A percentile compares a stretch with the other conserved stretches of the same genome.
Evolutionary conservation across 257 asterid genomes (phyloP).

Genomic region (Penstemon barbatus): DNA sequence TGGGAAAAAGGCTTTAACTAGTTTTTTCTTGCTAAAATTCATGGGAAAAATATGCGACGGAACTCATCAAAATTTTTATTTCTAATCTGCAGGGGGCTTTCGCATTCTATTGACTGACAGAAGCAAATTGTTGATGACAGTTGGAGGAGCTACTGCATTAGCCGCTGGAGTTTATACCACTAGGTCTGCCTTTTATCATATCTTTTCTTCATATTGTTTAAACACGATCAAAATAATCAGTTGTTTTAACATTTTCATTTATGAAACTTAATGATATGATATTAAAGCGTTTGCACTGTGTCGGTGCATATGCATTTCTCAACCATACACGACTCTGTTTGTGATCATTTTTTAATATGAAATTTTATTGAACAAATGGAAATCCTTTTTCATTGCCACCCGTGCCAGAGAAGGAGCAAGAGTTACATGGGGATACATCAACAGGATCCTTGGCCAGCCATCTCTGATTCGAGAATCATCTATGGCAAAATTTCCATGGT

Average conservation of each 20-base stretch:
- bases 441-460: conserved; percentile 97
- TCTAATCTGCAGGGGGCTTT: conserved; percentile 66
- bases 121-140: conserved; percentile 79
- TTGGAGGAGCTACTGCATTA: conserved; percentile 97
- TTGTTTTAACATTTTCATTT: not conserved
- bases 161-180: conserved; percentile 98
- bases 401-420: conserved; percentile 85
- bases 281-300: not conserved
- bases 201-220: not conserved
- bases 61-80: conserved; percentile 17
- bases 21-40: conserved; percentile 13
- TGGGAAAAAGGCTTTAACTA: conserved; percentile 10
- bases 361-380: not conserved
- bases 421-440: conserved; percentile 92
- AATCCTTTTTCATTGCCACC: conserved; percentile 12
- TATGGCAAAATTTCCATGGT: conserved; percentile 84
- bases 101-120: conserved; percentile 80
- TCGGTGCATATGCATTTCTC: conserved; percentile 13
- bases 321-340: not conserved
- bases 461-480: conserved; percentile 98
- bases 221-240: no score
- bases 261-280: not conserved
- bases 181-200: conserved; percentile 48
- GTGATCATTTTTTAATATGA: not conserved
- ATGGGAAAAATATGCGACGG: not conserved